Percentiles rank a stretch among this genome's conserved stretches.
Conservation (phyloP, 2,329 filamentous ascomycete species). For the Penicillium sp. region DNA sequence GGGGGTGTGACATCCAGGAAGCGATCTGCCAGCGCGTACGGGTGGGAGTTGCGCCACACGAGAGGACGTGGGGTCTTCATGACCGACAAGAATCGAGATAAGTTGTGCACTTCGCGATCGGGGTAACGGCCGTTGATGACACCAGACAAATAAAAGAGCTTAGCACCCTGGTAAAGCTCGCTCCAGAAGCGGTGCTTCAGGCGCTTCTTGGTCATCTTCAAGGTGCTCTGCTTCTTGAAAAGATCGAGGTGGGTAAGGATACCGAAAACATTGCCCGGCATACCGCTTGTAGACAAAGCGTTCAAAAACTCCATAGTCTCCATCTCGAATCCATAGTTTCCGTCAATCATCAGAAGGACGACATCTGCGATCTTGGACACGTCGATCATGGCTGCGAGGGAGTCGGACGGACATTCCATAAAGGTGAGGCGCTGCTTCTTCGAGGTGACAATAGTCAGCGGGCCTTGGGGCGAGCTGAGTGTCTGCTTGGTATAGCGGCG, state of each 20-base stretch:
- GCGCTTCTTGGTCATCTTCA: slow-evolving; percentile 93
- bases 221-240: slow-evolving; percentile 86
- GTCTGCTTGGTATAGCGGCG: slow-evolving; percentile 95
- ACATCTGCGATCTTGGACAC: slow-evolving; percentile 97
- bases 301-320: slow-evolving; percentile 99
- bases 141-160: slow-evolving; percentile 93
- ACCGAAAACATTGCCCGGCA: slow-evolving; percentile 98
- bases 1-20: slow-evolving; percentile 95
- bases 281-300: slow-evolving; percentile 85
- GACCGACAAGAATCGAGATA: slow-evolving; percentile 91
- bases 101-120: slow-evolving; percentile 91
- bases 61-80: slow-evolving; percentile 99
- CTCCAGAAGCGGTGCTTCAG: slow-evolving; percentile 96
- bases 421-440: slow-evolving; percentile 95
- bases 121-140: slow-evolving; percentile 97
- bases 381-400: slow-evolving; percentile 94
- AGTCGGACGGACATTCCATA: slow-evolving; percentile 90
- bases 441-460: slow-evolving; percentile 92
- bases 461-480: slow-evolving; percentile 82
- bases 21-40: slow-evolving; percentile 88
- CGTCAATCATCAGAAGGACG: slow-evolving; percentile 95
- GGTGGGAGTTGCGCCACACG: slow-evolving; percentile 93
- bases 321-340: slow-evolving; percentile 99
- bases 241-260: slow-evolving; percentile 94
- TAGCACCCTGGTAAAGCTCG: slow-evolving; percentile 93